phyloP scores from a whole-genome alignment of 2,329 filamentous ascomycete species.

The Claviceps quebecensis region DNA sequence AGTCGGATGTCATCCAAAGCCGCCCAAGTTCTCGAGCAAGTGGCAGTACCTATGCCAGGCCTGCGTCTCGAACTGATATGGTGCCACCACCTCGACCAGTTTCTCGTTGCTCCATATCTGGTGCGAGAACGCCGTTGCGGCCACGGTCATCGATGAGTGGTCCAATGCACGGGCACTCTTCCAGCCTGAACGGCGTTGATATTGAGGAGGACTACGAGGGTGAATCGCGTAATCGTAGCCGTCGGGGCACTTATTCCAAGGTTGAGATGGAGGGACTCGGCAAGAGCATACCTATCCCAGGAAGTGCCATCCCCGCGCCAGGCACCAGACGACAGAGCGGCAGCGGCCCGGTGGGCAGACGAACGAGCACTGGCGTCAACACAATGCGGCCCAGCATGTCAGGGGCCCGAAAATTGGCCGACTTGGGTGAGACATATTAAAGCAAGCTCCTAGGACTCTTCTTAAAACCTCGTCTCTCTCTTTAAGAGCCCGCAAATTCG shows the following conservation, averaged over 20 bases:
- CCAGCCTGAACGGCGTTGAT: slow-evolving; percentile 43
- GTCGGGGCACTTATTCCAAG: slow-evolving; percentile 38
- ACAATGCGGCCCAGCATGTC: slow-evolving; percentile 18
- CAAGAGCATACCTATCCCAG: slow-evolving; percentile 26
- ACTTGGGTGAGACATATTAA: slow-evolving; percentile 42
- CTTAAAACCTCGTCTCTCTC: too few species aligned
- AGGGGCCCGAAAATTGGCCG: slow-evolving; percentile 28
- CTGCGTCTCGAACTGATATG: slow-evolving; percentile 39
- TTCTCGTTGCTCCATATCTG: slow-evolving; percentile 48
- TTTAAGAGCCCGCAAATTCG: too few species aligned
- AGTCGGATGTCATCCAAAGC: slow-evolving; percentile 33
- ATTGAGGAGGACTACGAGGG: slow-evolving; percentile 26
- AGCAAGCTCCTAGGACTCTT: background rate
- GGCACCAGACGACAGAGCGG: slow-evolving; percentile 29
- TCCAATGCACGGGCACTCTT: slow-evolving; percentile 42
- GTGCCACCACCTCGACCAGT: slow-evolving; percentile 43
- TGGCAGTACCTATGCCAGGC: slow-evolving; percentile 38
- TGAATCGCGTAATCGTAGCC: slow-evolving; percentile 37
- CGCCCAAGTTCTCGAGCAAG: slow-evolving; percentile 65
- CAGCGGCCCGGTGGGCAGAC: slow-evolving; percentile 25
- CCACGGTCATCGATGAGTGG: slow-evolving; percentile 60
- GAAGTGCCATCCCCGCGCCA: slow-evolving; percentile 34
- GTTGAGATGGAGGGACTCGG: slow-evolving; percentile 27
- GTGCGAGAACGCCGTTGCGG: slow-evolving; percentile 51
- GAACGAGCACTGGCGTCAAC: slow-evolving; percentile 26